A percentile compares a stretch with the other conserved stretches of the same genome.
phyloP scores from a whole-genome alignment of 805 yeast genomes.

The Zygotorulaspora danielsina region DNA sequence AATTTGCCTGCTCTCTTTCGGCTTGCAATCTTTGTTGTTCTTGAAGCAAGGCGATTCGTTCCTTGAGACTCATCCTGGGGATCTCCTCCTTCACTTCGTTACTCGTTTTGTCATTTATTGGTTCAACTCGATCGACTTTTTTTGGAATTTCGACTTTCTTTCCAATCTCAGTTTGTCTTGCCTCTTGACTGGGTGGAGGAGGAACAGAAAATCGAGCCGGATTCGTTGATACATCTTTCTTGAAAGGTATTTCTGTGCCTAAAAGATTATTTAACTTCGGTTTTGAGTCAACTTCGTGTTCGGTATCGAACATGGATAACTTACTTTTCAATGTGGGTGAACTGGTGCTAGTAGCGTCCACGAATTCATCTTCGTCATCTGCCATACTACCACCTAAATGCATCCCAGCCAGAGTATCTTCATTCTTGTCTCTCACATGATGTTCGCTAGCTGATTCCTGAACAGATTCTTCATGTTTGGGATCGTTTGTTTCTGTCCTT shows the following conservation, averaged over 20 bases:
- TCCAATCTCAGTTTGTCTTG: slow-evolving; percentile 1
- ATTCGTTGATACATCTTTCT: slow-evolving; percentile 54
- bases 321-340: slow-evolving; percentile 39
- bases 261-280: slow-evolving; percentile 42
- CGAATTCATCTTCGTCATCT: slow-evolving; percentile 10
- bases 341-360: slow-evolving; percentile 20
- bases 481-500: neutral
- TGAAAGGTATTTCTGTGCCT: slow-evolving; percentile 37
- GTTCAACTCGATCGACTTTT: slow-evolving; percentile 17
- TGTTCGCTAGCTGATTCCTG: slow-evolving; percentile 6
- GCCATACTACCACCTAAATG: neutral
- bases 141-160: slow-evolving; percentile 23
- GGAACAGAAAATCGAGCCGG: slow-evolving; percentile 56
- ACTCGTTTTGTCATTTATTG: slow-evolving; percentile 21
- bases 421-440: neutral
- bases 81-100: slow-evolving; percentile 47
- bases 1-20: slow-evolving; percentile 60
- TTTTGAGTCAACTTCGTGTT: slow-evolving; percentile 46
- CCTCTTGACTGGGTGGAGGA: slow-evolving; percentile 18
- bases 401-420: neutral
- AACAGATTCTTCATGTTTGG: neutral
- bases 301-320: slow-evolving; percentile 45
- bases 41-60: slow-evolving; percentile 79
- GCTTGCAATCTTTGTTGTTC: slow-evolving; percentile 77
- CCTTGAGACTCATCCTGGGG: slow-evolving; percentile 79